These are phyloP conservation scores for Xylaria sp. DNA, from an alignment of 2,329 filamentous ascomycete genomes.

Conservation along the genomic window DNA sequence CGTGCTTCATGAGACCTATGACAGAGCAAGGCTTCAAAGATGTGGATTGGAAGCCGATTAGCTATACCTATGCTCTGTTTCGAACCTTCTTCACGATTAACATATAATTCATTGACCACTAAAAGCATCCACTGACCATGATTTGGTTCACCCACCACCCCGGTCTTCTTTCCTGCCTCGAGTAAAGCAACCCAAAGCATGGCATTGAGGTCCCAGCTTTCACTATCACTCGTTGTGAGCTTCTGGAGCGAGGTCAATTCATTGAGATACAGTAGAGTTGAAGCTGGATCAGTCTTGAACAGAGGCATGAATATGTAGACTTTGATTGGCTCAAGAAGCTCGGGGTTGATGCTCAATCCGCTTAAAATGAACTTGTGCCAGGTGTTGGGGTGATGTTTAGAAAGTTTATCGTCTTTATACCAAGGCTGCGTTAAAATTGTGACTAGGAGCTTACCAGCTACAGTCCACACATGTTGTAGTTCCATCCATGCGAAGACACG, in stretches of 20 bases:
- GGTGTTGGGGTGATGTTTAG: slow-evolving; percentile 52
- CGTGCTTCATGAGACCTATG: slow-evolving; percentile 73
- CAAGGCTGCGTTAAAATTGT: slow-evolving; percentile 63
- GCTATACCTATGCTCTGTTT: slow-evolving; percentile 44
- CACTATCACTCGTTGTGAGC: slow-evolving; percentile 56
- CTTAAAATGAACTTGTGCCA: slow-evolving; percentile 69
- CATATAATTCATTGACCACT: slow-evolving; percentile 26
- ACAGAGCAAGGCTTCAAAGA: slow-evolving; percentile 63
- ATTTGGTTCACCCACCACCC: slow-evolving; percentile 75
- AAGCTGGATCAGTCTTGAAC: slow-evolving; percentile 66
- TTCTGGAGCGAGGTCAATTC: slow-evolving; percentile 63
- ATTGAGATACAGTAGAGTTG: slow-evolving; percentile 67
- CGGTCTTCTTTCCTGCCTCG: slow-evolving; percentile 75
- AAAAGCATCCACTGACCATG: slow-evolving; percentile 38
- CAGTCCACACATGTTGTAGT: slow-evolving; percentile 66
- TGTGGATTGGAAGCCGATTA: slow-evolving; percentile 53
- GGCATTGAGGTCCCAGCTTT: slow-evolving; percentile 62
- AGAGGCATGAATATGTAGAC: slow-evolving; percentile 71
- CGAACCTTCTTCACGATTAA: slow-evolving; percentile 37
- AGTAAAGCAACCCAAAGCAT: slow-evolving; percentile 73
- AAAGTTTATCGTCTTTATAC: slow-evolving; percentile 44
- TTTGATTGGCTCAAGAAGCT: slow-evolving; percentile 70
- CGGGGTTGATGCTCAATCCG: slow-evolving; percentile 59
- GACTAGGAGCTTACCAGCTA: slow-evolving; percentile 70
- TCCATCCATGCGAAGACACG: slow-evolving; percentile 66